These are phyloP conservation scores for Biscogniauxia sp. DNA, from an alignment of 2,329 filamentous ascomycete species.

Conservation along the genomic window DNA sequence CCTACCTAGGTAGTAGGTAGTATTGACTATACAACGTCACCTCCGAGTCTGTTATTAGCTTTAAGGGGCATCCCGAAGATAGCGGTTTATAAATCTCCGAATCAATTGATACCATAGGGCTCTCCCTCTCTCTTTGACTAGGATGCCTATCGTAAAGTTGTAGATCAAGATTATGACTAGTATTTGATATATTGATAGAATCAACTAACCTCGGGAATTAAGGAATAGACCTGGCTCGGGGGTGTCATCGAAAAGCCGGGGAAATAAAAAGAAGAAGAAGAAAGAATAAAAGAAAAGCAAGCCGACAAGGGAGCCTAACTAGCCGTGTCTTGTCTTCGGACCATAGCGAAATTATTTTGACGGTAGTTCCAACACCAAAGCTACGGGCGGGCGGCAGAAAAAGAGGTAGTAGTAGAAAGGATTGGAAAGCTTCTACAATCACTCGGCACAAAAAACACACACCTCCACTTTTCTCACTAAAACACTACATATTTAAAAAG, in stretches of 20 bases:
- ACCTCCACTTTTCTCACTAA: too few species aligned
- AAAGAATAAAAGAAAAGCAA: background rate
- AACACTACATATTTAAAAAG: too few species aligned
- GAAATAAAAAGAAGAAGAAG: too few species aligned
- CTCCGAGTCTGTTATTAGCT: background rate
- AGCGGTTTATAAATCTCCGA: background rate
- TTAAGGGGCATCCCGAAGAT: background rate
- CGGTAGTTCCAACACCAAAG: background rate
- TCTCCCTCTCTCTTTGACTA: background rate
- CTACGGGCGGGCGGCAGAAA: too few species aligned
- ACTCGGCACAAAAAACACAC: too few species aligned
- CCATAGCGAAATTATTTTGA: background rate
- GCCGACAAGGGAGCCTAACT: background rate
- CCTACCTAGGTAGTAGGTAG: too few species aligned
- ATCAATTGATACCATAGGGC: background rate
- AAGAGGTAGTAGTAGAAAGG: too few species aligned
- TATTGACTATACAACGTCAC: too few species aligned
- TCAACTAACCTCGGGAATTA: too few species aligned
- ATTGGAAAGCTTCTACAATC: too few species aligned
- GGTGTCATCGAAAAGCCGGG: too few species aligned
- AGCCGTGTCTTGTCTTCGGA: background rate
- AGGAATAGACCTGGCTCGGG: too few species aligned
- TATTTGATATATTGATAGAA: background rate
- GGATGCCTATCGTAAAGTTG: background rate
- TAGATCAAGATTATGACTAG: background rate